These are phyloP conservation scores for Saposhnikovia divaricata DNA, from an alignment of 129 eudicot species.

Conservation along the genomic window DNA sequence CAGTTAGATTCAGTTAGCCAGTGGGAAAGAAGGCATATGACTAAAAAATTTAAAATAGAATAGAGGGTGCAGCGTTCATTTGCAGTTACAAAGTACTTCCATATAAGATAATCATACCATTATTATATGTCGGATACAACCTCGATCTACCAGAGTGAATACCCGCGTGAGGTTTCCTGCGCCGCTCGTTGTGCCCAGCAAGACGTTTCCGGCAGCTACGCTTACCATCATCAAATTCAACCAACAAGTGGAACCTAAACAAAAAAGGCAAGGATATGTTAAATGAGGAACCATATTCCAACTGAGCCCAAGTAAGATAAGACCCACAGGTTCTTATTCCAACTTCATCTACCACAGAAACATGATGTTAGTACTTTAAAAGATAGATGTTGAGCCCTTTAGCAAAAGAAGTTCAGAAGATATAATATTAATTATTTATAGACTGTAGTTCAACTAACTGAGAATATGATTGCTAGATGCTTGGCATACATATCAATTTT, in stretches of 20 bases:
- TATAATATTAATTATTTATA: neutral
- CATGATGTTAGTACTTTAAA: neutral
- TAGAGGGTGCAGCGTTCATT: neutral
- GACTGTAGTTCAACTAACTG: neutral
- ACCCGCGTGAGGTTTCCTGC: constrained; percentile 53
- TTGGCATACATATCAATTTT: neutral
- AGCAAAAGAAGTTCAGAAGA: neutral
- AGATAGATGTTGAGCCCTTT: constrained; percentile 6
- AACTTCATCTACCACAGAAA: neutral
- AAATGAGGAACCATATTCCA: neutral
- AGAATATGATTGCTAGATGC: neutral
- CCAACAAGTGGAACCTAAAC: constrained; percentile 51
- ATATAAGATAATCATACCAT: constrained; percentile 14
- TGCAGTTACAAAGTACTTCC: neutral
- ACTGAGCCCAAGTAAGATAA: neutral
- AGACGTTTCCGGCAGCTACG: constrained; percentile 77
- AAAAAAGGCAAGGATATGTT: neutral
- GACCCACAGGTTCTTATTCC: neutral
- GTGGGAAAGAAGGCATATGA: neutral
- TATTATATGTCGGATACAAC: constrained; percentile 24
- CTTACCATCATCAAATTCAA: constrained; percentile 67
- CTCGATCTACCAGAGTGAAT: constrained; percentile 21
- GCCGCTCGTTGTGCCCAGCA: constrained; percentile 66
- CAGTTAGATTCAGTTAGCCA: neutral
- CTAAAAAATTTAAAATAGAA: neutral